Conservation (phyloP, 306 rosid species). For the Hippophae rhamnoides region DNA sequence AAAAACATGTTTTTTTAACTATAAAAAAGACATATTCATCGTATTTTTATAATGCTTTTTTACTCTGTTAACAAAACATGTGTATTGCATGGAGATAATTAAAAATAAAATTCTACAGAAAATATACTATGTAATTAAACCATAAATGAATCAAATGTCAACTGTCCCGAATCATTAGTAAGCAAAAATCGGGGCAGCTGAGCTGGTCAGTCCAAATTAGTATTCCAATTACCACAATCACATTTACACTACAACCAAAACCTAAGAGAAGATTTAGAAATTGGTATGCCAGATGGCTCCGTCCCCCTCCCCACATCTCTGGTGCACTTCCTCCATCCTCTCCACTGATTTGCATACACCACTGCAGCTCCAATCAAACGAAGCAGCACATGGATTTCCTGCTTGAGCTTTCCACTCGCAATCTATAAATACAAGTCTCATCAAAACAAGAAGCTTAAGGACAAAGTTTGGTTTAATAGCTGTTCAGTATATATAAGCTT, state of each 20-base stretch:
- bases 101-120: too few species aligned
- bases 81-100: not conserved
- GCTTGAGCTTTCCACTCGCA: slow-evolving; percentile 64
- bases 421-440: slow-evolving; percentile 14
- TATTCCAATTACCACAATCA: not conserved
- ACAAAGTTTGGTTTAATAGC: too few species aligned
- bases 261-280: slow-evolving; percentile 19
- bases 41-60: too few species aligned
- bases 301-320: slow-evolving; percentile 50
- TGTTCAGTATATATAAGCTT: too few species aligned
- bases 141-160: slow-evolving; percentile 26
- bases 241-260: slow-evolving; percentile 14
- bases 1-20: too few species aligned
- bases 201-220: not conserved
- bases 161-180: slow-evolving; percentile 23
- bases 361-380: slow-evolving; percentile 61
- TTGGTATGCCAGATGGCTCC: slow-evolving; percentile 54
- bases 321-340: slow-evolving; percentile 55
- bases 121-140: slow-evolving; percentile 3
- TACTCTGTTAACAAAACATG: too few species aligned
- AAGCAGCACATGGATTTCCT: slow-evolving; percentile 49
- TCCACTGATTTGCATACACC: slow-evolving; percentile 61
- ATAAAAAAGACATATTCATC: too few species aligned
- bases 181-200: slow-evolving; percentile 40
- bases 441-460: not conserved